phyloP scores from a whole-genome alignment of 805 yeast genomes.

The Metahyphopichia silvanorum region DNA sequence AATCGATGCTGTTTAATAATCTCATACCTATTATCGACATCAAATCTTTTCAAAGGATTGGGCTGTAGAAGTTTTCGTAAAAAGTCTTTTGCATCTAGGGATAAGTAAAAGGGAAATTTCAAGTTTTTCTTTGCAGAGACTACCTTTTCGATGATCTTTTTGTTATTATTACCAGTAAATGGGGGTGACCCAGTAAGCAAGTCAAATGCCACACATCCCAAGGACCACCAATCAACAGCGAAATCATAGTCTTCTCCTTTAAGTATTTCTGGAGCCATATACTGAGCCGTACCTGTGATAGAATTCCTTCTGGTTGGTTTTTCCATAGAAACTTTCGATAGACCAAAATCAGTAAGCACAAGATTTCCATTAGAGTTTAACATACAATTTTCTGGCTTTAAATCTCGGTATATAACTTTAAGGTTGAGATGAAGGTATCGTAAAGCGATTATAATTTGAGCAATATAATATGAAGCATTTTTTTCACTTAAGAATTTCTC shows the following conservation, averaged over 20 bases:
- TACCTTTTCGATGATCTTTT: slow-evolving; percentile 38
- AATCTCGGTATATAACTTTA: slow-evolving; percentile 41
- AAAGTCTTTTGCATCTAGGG: slow-evolving; percentile 41
- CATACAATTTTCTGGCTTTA: slow-evolving; percentile 47
- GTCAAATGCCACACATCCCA: slow-evolving; percentile 43
- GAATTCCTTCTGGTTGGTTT: slow-evolving; percentile 19
- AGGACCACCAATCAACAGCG: slow-evolving; percentile 47
- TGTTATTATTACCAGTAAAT: slow-evolving; percentile 40
- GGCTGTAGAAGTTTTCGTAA: slow-evolving; percentile 34
- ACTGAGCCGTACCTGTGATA: slow-evolving; percentile 44
- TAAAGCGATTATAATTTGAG: slow-evolving; percentile 39
- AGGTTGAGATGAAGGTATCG: slow-evolving; percentile 34
- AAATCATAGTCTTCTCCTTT: slow-evolving; percentile 39
- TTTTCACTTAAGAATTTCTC: slow-evolving; percentile 15
- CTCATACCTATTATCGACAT: slow-evolving; percentile 29
- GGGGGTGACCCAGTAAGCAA: slow-evolving; percentile 45
- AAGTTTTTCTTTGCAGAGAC: slow-evolving; percentile 29
- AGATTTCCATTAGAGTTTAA: slow-evolving; percentile 37
- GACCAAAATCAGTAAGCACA: slow-evolving; percentile 44
- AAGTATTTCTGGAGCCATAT: slow-evolving; percentile 48
- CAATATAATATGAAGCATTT: slow-evolving; percentile 39
- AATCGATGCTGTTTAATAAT: slow-evolving; percentile 34
- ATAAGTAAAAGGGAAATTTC: slow-evolving; percentile 38
- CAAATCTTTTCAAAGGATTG: slow-evolving; percentile 34
- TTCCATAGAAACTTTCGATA: slow-evolving; percentile 33